These are phyloP conservation scores for Ilex paraguariensis DNA, from an alignment of 305 asterid genomes.

Conservation along the genomic window DNA sequence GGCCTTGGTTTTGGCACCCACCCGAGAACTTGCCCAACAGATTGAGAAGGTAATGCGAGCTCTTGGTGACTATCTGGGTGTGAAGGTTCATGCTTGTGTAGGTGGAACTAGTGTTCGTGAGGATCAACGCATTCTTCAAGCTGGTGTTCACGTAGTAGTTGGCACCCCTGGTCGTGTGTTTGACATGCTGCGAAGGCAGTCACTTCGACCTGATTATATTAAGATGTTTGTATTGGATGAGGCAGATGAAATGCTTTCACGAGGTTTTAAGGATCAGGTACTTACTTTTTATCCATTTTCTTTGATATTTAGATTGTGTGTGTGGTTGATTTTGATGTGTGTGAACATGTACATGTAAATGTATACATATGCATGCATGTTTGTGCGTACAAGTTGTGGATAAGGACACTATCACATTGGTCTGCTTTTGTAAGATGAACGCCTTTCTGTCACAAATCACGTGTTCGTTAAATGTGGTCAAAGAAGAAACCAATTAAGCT, in stretches of 20 bases:
- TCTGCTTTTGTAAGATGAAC: no score
- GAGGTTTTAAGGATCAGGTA: conserved; percentile 81
- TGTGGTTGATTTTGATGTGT: not conserved
- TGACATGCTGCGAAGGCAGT: conserved; percentile 62
- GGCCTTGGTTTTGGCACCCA: conserved; percentile 75
- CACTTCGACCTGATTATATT: conserved; percentile 56
- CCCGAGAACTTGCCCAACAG: conserved; percentile 63
- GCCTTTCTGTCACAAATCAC: no score
- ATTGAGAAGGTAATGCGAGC: conserved; percentile 75
- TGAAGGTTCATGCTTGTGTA: conserved; percentile 71
- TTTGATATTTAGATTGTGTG: not conserved
- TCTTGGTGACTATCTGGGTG: conserved; percentile 75
- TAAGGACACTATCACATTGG: no score
- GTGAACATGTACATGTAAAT: no score
- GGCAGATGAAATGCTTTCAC: conserved; percentile 79
- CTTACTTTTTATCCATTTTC: not conserved
- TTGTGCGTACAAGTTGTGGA: no score
- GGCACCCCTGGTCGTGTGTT: conserved; percentile 82
- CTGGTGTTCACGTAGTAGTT: conserved; percentile 76
- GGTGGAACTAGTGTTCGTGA: conserved; percentile 83
- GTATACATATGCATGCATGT: no score
- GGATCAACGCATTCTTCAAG: conserved; percentile 62
- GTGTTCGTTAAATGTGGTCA: no score
- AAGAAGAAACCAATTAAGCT: no score
- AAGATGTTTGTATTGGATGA: conserved; percentile 70